A percentile compares a stretch with the other conserved stretches of the same genome.
Evolutionary conservation across 352 stramenopile species (phyloP).

Genomic region (Stramenopiles sp.): DNA sequence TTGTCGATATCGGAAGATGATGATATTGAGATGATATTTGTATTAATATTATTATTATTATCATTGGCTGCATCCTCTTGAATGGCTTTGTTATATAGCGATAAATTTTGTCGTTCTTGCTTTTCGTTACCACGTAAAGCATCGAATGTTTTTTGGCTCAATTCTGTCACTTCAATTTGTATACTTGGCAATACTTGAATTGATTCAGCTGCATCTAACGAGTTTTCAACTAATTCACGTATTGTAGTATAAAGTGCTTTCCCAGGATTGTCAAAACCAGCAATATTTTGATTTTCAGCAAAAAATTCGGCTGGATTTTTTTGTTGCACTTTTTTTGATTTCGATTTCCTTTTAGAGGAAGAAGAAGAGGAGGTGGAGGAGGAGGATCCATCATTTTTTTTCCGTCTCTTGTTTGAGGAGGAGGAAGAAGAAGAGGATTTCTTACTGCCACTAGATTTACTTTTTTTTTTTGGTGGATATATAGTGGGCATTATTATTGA

Average conservation of each 20-base stretch:
- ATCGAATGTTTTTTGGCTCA: constrained; percentile 40
- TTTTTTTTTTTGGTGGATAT: too few species aligned
- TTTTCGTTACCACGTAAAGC: constrained; percentile 28
- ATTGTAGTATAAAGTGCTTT: constrained; percentile 63
- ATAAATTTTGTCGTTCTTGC: constrained; percentile 20
- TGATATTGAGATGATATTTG: too few species aligned
- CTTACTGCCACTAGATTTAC: too few species aligned
- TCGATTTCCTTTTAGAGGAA: too few species aligned
- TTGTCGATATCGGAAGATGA: too few species aligned
- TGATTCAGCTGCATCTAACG: constrained; percentile 27
- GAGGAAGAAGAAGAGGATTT: too few species aligned
- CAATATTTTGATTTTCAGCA: constrained; percentile 62
- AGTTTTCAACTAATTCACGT: constrained; percentile 51
- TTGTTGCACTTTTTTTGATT: constrained; percentile 20
- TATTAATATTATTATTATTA: too few species aligned
- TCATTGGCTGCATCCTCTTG: too few species aligned
- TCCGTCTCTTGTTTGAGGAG: too few species aligned
- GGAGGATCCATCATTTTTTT: too few species aligned
- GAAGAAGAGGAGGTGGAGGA: too few species aligned
- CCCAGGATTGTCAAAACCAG: constrained; percentile 58
- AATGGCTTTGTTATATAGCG: constrained; percentile 22
- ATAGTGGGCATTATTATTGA: too few species aligned
- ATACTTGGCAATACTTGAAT: constrained; percentile 23
- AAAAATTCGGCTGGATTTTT: constrained; percentile 67
- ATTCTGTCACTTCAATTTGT: constrained; percentile 28